Percentiles rank a stretch among this genome's conserved stretches.
Conservation (phyloP, 208 protist genomes). For the Trypanosoma boissoni region DNA sequence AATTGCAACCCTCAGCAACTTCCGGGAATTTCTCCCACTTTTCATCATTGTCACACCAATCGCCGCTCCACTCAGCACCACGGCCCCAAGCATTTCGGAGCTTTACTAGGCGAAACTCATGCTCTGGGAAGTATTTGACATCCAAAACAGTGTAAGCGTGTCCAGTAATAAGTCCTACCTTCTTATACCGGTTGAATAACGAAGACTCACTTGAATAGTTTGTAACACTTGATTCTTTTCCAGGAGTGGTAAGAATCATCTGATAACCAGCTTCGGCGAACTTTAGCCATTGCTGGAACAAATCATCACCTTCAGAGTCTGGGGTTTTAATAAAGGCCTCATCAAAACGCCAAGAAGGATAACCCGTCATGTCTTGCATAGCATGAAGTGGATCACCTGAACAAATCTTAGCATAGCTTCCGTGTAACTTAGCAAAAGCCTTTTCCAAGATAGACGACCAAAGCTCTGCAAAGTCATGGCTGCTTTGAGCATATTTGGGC, state of each 20-base stretch:
- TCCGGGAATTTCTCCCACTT: conserved; percentile 77
- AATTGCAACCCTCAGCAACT: conserved; percentile 59
- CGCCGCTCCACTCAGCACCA: conserved; percentile 66
- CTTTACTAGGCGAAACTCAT: conserved; percentile 59
- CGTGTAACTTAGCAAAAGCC: conserved; percentile 88
- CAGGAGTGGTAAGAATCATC: conserved; percentile 76
- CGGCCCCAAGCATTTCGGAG: conserved; percentile 70
- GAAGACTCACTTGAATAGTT: conserved; percentile 25
- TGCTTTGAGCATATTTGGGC: conserved; percentile 59
- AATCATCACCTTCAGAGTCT: conserved; percentile 24
- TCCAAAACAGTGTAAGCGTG: conserved; percentile 73
- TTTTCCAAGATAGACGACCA: conserved; percentile 87
- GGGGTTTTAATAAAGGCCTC: conserved; percentile 27
- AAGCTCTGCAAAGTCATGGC: conserved; percentile 57
- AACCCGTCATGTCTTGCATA: conserved; percentile 81
- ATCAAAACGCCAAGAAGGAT: conserved; percentile 64
- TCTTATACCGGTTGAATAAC: conserved; percentile 31
- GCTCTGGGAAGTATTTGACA: conserved; percentile 48
- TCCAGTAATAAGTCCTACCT: conserved; percentile 55
- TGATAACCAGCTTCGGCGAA: conserved; percentile 44
- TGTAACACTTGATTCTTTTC: conserved; percentile 33
- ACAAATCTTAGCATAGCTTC: conserved; percentile 73
- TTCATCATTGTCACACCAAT: conserved; percentile 65
- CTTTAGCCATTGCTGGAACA: conserved; percentile 52
- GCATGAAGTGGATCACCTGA: conserved; percentile 80